These are phyloP conservation scores for Clathrospora elynae DNA, from an alignment of 2,329 filamentous ascomycete genomes.

Conservation along the genomic window DNA sequence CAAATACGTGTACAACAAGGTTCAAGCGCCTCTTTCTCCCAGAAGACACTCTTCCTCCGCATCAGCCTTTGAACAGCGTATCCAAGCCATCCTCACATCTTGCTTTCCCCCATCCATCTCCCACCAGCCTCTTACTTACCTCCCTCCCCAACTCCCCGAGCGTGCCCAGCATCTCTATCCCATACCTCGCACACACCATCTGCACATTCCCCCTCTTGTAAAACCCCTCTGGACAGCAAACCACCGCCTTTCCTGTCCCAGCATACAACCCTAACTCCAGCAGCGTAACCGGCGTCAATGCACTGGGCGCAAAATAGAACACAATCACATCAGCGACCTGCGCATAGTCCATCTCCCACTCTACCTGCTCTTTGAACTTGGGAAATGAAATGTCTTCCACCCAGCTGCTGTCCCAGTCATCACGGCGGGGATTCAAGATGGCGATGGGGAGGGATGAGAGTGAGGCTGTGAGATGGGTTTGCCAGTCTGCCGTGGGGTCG, in stretches of 20 bases:
- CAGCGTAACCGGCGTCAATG: conserved; percentile 61
- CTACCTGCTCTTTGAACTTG: conserved; percentile 61
- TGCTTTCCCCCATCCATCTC: too few relatives aligned
- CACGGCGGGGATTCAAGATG: conserved; percentile 62
- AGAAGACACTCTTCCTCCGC: too few relatives aligned
- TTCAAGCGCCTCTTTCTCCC: too few relatives aligned
- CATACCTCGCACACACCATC: conserved; percentile 57
- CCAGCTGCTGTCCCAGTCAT: conserved; percentile 65
- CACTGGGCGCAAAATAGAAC: conserved; percentile 60
- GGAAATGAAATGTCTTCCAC: conserved; percentile 56
- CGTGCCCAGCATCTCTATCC: conserved; percentile 52
- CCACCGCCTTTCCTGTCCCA: conserved; percentile 52
- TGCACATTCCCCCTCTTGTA: conserved; percentile 67
- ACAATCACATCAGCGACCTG: conserved; percentile 61
- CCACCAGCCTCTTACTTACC: conserved; percentile 35
- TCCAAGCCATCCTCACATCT: too few relatives aligned
- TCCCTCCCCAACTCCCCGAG: conserved; percentile 48
- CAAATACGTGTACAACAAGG: too few relatives aligned
- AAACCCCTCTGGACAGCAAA: conserved; percentile 60
- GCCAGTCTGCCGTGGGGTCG: conserved; percentile 55
- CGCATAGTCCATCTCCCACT: conserved; percentile 67
- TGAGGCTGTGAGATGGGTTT: conserved; percentile 49
- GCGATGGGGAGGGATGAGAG: conserved; percentile 55
- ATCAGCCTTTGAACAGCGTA: too few relatives aligned
- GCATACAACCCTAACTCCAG: conserved; percentile 65